Percentiles rank a stretch among this genome's conserved stretches.
phyloP scores from a whole-genome alignment of 1,139 yeast species.

The Suhomyces atakaporum region DNA sequence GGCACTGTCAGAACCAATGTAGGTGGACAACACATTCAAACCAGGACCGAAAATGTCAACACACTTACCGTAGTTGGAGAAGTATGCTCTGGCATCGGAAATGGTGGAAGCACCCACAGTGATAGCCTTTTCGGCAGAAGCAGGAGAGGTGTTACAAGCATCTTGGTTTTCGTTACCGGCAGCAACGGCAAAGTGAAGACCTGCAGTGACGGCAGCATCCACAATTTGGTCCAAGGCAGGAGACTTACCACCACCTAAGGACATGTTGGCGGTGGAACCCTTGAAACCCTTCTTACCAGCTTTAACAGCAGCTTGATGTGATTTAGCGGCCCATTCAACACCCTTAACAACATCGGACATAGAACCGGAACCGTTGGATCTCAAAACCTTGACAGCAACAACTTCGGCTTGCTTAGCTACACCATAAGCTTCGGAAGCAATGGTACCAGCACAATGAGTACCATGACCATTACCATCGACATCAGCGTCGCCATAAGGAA shows the following conservation, averaged over 20 bases:
- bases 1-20: conserved; percentile 81
- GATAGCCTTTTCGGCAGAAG: conserved; percentile 71
- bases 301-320: conserved; percentile 60
- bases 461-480: conserved; percentile 95
- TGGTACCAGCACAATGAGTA: conserved; percentile 86
- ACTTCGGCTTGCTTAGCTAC: conserved; percentile 74
- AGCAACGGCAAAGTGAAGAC: conserved; percentile 82
- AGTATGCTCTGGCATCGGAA: conserved; percentile 74
- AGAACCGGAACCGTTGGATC: conserved; percentile 75
- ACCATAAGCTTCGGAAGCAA: conserved; percentile 74
- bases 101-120: conserved; percentile 84
- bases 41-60: conserved; percentile 89
- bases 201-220: conserved; percentile 79
- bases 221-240: conserved; percentile 82
- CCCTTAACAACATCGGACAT: conserved; percentile 84
- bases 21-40: conserved; percentile 76
- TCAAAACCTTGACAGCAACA: conserved; percentile 77
- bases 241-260: conserved; percentile 85
- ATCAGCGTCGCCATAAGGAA: conserved; percentile 82
- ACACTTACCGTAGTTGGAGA: conserved; percentile 82
- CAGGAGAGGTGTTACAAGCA: conserved; percentile 85
- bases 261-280: conserved; percentile 89
- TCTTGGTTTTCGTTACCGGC: conserved; percentile 88
- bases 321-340: conserved; percentile 72
- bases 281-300: conserved; percentile 65